Evolutionary conservation across 495 filamentous ascomycete genomes (phyloP).

Genomic region (Xylaria venustula): DNA sequence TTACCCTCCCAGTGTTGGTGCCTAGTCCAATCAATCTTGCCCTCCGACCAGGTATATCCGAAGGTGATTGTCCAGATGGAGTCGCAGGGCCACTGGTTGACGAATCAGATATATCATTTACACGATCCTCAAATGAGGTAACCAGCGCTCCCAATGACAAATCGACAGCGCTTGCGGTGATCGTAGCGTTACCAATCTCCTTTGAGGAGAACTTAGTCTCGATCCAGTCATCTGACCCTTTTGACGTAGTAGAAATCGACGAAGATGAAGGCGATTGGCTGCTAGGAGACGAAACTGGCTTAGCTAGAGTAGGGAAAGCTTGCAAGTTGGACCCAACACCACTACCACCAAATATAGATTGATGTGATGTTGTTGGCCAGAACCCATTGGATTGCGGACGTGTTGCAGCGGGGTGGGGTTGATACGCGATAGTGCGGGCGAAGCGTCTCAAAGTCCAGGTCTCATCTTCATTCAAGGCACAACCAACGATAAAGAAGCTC

Average conservation of each 20-base stretch:
- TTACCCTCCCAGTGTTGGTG: slow-evolving; percentile 71
- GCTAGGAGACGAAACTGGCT: slow-evolving; percentile 13
- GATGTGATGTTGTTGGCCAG: not conserved
- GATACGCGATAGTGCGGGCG: slow-evolving; percentile 18
- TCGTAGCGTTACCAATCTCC: slow-evolving; percentile 31
- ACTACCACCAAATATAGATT: slow-evolving; percentile 34
- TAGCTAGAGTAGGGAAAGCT: slow-evolving; percentile 15
- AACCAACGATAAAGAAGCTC: slow-evolving; percentile 68
- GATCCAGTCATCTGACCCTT: slow-evolving; percentile 37
- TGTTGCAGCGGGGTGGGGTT: slow-evolving; percentile 15
- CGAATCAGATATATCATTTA: slow-evolving; percentile 32
- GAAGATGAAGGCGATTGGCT: slow-evolving; percentile 23
- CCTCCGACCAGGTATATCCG: slow-evolving; percentile 77
- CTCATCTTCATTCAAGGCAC: slow-evolving; percentile 54
- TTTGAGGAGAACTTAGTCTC: slow-evolving; percentile 32
- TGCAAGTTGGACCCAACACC: slow-evolving; percentile 13
- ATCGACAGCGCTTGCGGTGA: slow-evolving; percentile 77
- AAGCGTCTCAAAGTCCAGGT: slow-evolving; percentile 33
- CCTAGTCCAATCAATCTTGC: slow-evolving; percentile 80
- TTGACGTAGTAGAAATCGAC: not conserved
- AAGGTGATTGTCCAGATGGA: slow-evolving; percentile 27
- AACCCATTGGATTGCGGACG: slow-evolving; percentile 18
- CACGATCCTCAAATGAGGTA: slow-evolving; percentile 73
- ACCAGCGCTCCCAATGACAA: slow-evolving; percentile 67
- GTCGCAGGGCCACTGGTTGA: slow-evolving; percentile 21